These are phyloP conservation scores for Biscogniauxia mediterranea DNA, from an alignment of 2,329 filamentous ascomycete genomes.

Conservation along the genomic window DNA sequence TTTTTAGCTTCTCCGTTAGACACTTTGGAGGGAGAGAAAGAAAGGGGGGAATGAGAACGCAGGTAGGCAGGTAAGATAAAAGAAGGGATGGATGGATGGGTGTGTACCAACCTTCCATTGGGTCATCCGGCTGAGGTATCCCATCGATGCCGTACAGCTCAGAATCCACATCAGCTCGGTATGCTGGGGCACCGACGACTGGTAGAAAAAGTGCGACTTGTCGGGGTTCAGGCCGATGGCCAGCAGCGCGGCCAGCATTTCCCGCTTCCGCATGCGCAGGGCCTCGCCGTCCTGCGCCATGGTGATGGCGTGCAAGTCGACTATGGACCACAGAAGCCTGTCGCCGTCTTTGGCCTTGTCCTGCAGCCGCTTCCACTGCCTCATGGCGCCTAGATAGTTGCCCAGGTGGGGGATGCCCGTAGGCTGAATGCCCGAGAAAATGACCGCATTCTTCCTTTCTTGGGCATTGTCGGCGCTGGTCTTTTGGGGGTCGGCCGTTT, in stretches of 20 bases:
- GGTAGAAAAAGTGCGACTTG: slow-evolving; percentile 77
- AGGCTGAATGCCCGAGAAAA: slow-evolving; percentile 97
- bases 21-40: background rate
- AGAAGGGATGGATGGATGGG: background rate
- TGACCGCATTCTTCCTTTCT: slow-evolving; percentile 38
- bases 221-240: slow-evolving; percentile 80
- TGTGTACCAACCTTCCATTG: slow-evolving; percentile 79
- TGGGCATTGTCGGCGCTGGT: background rate
- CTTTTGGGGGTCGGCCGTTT: background rate
- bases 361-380: slow-evolving; percentile 82
- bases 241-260: slow-evolving; percentile 76
- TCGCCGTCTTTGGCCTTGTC: slow-evolving; percentile 54
- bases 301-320: slow-evolving; percentile 93
- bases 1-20: background rate
- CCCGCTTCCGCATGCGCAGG: slow-evolving; percentile 64
- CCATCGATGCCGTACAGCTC: slow-evolving; percentile 86
- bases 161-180: slow-evolving; percentile 96
- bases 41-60: background rate
- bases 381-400: slow-evolving; percentile 89
- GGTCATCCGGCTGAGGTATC: slow-evolving; percentile 96
- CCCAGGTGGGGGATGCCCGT: slow-evolving; percentile 92
- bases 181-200: slow-evolving; percentile 76
- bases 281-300: slow-evolving; percentile 62
- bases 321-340: slow-evolving; percentile 78
- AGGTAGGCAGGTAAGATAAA: background rate